Evolutionary conservation across 208 protist genomes (phyloP).

Genomic region (Angomonas ambiguus): DNA sequence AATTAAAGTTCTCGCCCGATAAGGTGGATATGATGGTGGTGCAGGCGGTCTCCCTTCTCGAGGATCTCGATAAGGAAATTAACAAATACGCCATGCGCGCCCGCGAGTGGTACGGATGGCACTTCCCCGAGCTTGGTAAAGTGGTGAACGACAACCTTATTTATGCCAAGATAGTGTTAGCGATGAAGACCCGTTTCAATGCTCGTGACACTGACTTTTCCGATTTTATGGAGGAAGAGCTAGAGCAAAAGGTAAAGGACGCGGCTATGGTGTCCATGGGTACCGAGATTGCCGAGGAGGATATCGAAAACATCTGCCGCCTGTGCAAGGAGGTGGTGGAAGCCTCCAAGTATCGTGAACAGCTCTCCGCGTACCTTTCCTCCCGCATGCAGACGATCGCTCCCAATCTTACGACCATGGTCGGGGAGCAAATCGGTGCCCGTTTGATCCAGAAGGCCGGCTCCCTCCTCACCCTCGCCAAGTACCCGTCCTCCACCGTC

Average conservation of each 20-base stretch:
- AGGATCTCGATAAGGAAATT: constrained; percentile 99
- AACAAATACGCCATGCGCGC: constrained; percentile 99
- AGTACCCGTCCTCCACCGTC: constrained; percentile 98
- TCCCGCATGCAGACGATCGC: constrained; percentile 98
- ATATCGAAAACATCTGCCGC: constrained; percentile 92
- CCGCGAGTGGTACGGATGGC: constrained; percentile 99
- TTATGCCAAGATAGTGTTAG: constrained; percentile 94
- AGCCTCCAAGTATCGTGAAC: constrained; percentile 92
- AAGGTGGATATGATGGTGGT: constrained; percentile 99
- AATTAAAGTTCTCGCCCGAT: constrained; percentile 99
- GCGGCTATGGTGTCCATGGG: constrained; percentile 99
- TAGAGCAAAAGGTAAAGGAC: constrained; percentile 93
- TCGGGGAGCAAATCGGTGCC: constrained; percentile 97
- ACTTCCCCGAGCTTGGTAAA: constrained; percentile 99
- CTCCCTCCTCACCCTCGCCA: constrained; percentile 97
- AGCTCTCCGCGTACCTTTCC: constrained; percentile 97
- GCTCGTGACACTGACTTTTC: constrained; percentile 90
- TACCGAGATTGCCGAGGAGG: constrained; percentile 96
- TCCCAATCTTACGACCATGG: constrained; percentile 97
- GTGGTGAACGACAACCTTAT: constrained; percentile 96
- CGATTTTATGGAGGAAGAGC: constrained; percentile 95
- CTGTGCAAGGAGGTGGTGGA: constrained; percentile 92
- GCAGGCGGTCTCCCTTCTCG: constrained; percentile 98
- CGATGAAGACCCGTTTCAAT: constrained; percentile 91
- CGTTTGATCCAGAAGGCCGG: constrained; percentile 98